These are phyloP conservation scores for Colletotrichum sublineola DNA, from an alignment of 2,329 filamentous ascomycete genomes.

Conservation along the genomic window DNA sequence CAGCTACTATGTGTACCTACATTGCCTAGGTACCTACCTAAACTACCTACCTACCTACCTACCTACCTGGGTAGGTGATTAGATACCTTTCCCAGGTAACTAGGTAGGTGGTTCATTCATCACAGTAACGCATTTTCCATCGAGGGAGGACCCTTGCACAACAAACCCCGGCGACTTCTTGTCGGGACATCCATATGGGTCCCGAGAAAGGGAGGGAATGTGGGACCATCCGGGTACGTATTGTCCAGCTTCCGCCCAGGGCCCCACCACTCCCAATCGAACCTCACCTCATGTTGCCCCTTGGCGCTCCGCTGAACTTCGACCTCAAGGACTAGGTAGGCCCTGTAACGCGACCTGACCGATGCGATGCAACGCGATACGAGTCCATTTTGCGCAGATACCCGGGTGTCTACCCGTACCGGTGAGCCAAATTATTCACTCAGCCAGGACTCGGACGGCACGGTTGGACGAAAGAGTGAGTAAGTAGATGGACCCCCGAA, in stretches of 20 bases:
- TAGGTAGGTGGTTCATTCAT: background rate
- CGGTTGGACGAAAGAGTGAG: background rate
- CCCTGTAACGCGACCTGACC: background rate
- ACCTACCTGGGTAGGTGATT: too few species aligned
- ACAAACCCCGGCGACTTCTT: background rate
- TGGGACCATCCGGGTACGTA: background rate
- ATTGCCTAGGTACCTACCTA: background rate
- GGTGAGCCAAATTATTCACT: background rate
- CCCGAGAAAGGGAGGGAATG: background rate
- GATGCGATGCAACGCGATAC: background rate
- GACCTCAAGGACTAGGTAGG: background rate
- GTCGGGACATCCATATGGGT: background rate
- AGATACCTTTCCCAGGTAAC: background rate
- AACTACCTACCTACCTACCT: too few species aligned
- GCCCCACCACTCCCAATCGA: slow-evolving; percentile 8
- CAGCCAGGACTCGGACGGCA: background rate
- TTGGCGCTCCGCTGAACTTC: background rate
- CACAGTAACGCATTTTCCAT: background rate
- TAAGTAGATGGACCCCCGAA: background rate
- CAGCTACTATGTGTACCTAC: background rate
- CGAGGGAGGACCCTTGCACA: slow-evolving; percentile 1
- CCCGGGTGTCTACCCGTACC: background rate
- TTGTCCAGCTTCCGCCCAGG: background rate
- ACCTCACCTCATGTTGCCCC: slow-evolving; percentile 7
- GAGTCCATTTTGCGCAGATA: background rate